Evolutionary conservation across 257 asterid genomes (phyloP).

Genomic region (Solanum dulcamara): DNA sequence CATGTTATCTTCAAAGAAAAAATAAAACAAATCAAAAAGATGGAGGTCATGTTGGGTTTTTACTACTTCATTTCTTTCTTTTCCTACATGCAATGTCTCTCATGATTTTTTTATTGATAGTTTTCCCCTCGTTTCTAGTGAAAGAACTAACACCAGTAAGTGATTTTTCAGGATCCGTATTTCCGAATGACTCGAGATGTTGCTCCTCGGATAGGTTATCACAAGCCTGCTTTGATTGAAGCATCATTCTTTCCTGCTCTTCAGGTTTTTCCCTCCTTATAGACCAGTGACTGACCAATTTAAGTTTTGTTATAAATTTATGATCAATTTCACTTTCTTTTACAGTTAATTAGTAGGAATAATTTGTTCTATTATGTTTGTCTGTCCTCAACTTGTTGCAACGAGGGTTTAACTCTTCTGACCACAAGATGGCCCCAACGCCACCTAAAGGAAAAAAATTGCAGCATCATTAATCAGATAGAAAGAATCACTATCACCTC

Average conservation of each 20-base stretch:
- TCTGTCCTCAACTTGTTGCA: neutral
- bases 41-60: neutral
- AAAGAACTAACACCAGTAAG: neutral
- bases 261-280: conserved; percentile 42
- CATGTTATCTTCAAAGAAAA: neutral
- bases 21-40: neutral
- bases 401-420: neutral
- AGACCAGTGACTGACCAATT: neutral
- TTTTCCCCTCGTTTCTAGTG: neutral
- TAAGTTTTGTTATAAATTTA: neutral
- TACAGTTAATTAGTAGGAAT: neutral
- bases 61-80: neutral
- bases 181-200: conserved; percentile 99
- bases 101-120: neutral
- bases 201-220: conserved; percentile 88
- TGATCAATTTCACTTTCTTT: neutral
- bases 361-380: neutral
- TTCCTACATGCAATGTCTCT: neutral
- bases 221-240: conserved; percentile 89
- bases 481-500: neutral
- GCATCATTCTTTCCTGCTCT: conserved; percentile 94
- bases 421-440: neutral
- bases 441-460: neutral
- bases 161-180: conserved; percentile 72
- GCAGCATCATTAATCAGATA: neutral